Conservation (phyloP, 2,329 filamentous ascomycete species). For the Beauveria varroae region DNA sequence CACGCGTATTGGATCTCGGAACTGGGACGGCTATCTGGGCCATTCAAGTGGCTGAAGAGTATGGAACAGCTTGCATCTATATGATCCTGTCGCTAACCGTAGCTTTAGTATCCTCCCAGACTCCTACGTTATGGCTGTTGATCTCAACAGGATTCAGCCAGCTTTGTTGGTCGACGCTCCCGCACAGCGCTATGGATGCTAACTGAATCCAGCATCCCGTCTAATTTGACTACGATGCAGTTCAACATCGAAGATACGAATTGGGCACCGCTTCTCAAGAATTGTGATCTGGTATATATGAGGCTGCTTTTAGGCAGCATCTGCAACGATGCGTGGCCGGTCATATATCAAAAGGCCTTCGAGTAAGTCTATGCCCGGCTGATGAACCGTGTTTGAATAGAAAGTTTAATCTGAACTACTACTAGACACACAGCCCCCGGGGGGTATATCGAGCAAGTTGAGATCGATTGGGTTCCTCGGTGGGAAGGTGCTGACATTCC, state of each 20-base stretch:
- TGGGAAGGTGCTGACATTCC: slow-evolving; percentile 60
- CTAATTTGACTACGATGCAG: slow-evolving; percentile 46
- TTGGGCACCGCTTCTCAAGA: slow-evolving; percentile 44
- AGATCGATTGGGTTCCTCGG: slow-evolving; percentile 75
- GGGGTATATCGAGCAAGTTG: slow-evolving; percentile 78
- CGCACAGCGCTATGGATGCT: slow-evolving; percentile 7
- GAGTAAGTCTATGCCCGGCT: slow-evolving; percentile 32
- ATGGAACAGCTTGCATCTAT: slow-evolving; percentile 23
- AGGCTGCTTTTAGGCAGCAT: slow-evolving; percentile 75
- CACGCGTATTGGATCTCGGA: slow-evolving; percentile 56
- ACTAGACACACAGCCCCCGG: slow-evolving; percentile 65
- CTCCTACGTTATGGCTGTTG: slow-evolving; percentile 29
- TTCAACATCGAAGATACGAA: slow-evolving; percentile 66
- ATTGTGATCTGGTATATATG: slow-evolving; percentile 79
- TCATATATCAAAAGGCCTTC: slow-evolving; percentile 64
- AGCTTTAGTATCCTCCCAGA: slow-evolving; percentile 13
- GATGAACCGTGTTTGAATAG: not conserved
- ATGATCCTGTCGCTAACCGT: not conserved
- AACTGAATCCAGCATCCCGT: slow-evolving; percentile 52
- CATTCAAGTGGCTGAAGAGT: slow-evolving; percentile 71
- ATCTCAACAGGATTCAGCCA: slow-evolving; percentile 33
- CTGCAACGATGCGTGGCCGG: slow-evolving; percentile 57
- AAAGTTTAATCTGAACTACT: not conserved
- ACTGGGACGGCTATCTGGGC: slow-evolving; percentile 90
- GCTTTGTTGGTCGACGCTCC: slow-evolving; percentile 18